Percentiles rank a stretch among this genome's conserved stretches.
phyloP scores from a whole-genome alignment of 2,329 filamentous ascomycete species.

The Zasmidium cellare region DNA sequence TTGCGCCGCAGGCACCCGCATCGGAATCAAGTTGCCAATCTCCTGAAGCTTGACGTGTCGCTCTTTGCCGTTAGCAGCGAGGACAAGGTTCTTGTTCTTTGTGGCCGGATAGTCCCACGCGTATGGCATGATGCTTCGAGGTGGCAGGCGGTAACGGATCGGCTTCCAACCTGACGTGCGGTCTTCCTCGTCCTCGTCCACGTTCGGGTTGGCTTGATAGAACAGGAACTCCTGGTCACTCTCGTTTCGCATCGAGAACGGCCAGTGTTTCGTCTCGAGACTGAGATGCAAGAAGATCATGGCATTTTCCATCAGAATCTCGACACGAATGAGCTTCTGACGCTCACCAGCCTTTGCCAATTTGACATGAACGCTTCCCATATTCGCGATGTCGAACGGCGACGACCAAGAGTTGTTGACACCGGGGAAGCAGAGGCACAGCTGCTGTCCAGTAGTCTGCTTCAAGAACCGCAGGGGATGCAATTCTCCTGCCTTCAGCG shows the following conservation, averaged over 20 bases:
- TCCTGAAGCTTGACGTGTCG: conserved; percentile 92
- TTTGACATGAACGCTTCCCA: conserved; percentile 91
- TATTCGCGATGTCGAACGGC: conserved; percentile 93
- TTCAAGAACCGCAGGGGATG: conserved; percentile 89
- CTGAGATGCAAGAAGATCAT: conserved; percentile 92
- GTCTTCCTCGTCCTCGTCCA: conserved; percentile 89
- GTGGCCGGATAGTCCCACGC: conserved; percentile 98
- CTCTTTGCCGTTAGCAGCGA: conserved; percentile 76
- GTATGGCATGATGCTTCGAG: conserved; percentile 98
- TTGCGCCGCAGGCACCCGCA: conserved; percentile 73
- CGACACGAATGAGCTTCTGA: conserved; percentile 82
- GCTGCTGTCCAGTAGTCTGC: conserved; percentile 77
- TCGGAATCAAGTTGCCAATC: conserved; percentile 92
- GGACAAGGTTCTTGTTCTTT: conserved; percentile 91
- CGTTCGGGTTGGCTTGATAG: conserved; percentile 88
- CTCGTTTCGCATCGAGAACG: conserved; percentile 97
- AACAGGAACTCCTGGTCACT: conserved; percentile 97
- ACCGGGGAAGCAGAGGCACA: conserved; percentile 89
- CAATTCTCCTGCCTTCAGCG: conserved; percentile 73
- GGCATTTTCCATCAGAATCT: conserved; percentile 87
- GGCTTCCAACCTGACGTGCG: conserved; percentile 77
- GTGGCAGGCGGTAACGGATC: conserved; percentile 86
- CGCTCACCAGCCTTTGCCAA: conserved; percentile 86
- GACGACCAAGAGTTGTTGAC: conserved; percentile 98
- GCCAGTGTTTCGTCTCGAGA: conserved; percentile 92